Evolutionary conservation across 2,329 filamentous ascomycete genomes (phyloP), one percentile per base, ranked within the genome.

Genomic region (Remersonia thermophila): DNA sequence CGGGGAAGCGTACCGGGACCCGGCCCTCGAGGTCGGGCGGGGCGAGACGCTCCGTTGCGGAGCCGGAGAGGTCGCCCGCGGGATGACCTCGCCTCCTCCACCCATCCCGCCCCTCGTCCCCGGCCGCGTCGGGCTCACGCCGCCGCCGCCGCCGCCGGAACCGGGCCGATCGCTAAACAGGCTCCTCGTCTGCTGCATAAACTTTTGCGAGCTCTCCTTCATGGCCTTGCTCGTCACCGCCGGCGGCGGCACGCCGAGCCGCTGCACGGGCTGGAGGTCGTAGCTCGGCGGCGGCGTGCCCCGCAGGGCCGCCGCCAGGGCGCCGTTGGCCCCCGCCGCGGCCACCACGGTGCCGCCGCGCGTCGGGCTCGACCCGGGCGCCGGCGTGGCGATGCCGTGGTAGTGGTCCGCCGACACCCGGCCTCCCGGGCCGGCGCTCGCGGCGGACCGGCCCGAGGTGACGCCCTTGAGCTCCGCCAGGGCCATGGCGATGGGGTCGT

Each of bases 361-460:
- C 44, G n/a, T n/a, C n/a, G n/a, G n/a, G n/a, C n/a, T n/a, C n/a
- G n/a, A n/a, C n/a, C n/a, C 43, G 0, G 47, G 47, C 6, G 71
- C 77, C 4, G 91, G 89, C 2, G 89, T 94, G 10, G 83, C 66
- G 43, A 98, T 80, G n/a, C 91, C 89, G 53, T 93, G 84, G 58
- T 94, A 95, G 42, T 83, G 78, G 56, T 98, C 93, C 13, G 87
- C 91, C n/a, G 91, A 93, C 41, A 94, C 76, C n/a, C 93, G 77
- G 33, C 73, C 69, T 3, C 27, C 27, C 4, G 27, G 27, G 13
- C 27, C 27, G 13, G 27, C 6, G 84, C 73, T 48, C 87, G 80
- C 59, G 96, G 96, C 12, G 27, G 18, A 16, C 16, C 10, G 28
- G 9, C 66, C 71, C 10, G 82, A 66, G 1, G 67, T 69, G 4